A percentile compares a stretch with the other conserved stretches of the same genome.
These are phyloP conservation scores for Geotrichum candidum DNA, from an alignment of 1,139 yeast genomes.

Conservation along the genomic window DNA sequence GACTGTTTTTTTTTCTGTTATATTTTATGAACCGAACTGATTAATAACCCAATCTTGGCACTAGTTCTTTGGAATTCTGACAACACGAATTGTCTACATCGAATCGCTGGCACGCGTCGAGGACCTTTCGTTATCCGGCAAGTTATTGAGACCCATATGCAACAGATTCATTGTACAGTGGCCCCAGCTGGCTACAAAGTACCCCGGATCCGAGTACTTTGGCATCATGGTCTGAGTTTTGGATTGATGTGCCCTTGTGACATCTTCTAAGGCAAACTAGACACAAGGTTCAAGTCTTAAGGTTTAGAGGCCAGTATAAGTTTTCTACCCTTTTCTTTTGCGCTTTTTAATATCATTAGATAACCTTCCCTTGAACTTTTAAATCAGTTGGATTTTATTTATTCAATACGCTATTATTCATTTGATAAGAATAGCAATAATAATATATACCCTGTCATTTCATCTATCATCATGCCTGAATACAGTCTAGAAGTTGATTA, in stretches of 20 bases:
- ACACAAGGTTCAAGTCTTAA: background rate
- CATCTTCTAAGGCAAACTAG: background rate
- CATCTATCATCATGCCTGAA: slow-evolving; percentile 4
- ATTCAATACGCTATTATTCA: background rate
- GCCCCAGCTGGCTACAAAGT: slow-evolving; percentile 53
- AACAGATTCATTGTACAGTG: slow-evolving; percentile 87
- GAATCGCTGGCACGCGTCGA: slow-evolving; percentile 87
- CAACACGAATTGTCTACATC: slow-evolving; percentile 63
- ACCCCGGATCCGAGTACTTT: slow-evolving; percentile 63
- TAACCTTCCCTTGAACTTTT: background rate
- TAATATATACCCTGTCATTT: background rate
- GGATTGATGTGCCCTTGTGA: background rate
- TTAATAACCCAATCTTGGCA: slow-evolving; percentile 9
- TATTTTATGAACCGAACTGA: background rate
- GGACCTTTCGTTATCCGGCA: slow-evolving; percentile 70
- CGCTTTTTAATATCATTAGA: background rate
- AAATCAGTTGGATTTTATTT: background rate
- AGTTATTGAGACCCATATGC: slow-evolving; percentile 57
- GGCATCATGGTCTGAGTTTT: slow-evolving; percentile 65
- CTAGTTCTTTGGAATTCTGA: slow-evolving; percentile 44
- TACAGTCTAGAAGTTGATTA: slow-evolving; percentile 20
- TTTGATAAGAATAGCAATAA: background rate
- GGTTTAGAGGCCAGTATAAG: background rate
- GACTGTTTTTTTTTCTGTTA: background rate
- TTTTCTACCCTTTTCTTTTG: background rate